phyloP scores from a whole-genome alignment of 371 early-diverging fungal species.

The Mortierella sp. region DNA sequence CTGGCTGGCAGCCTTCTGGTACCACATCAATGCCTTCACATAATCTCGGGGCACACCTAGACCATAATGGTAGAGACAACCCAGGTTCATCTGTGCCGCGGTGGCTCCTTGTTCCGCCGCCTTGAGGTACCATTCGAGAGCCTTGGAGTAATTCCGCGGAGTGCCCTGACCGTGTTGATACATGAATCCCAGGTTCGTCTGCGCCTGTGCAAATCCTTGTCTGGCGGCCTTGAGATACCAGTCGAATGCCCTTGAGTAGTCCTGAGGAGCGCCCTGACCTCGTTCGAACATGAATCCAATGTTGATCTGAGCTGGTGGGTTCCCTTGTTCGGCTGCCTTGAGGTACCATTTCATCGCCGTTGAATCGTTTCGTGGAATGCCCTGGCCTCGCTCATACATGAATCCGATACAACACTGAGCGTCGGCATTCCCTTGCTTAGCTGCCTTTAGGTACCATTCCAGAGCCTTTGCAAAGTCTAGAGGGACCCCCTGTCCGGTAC shows the following conservation, averaged over 20 bases:
- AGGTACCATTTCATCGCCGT: conserved; percentile 69
- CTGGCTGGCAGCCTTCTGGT: conserved; percentile 63
- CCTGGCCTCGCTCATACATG: conserved; percentile 67
- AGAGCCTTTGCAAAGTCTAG: conserved; percentile 15
- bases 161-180: conserved; percentile 61
- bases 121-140: conserved; percentile 14
- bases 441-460: conserved; percentile 64
- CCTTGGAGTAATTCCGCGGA: neutral
- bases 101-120: conserved; percentile 65
- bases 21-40: conserved; percentile 59
- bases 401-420: conserved; percentile 13
- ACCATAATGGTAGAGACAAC: conserved; percentile 66
- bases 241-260: conserved; percentile 55
- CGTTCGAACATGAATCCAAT: conserved; percentile 66
- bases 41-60: conserved; percentile 58
- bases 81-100: conserved; percentile 63
- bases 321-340: conserved; percentile 66
- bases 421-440: conserved; percentile 44
- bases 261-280: conserved; percentile 60
- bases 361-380: conserved; percentile 62
- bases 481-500: conserved; percentile 70
- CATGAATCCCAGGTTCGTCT: conserved; percentile 65
- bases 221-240: conserved; percentile 65
- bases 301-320: conserved; percentile 61
- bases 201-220: conserved; percentile 59